Evolutionary conservation across 352 stramenopile species (phyloP).

Genomic region (Globisporangium apiculatum): DNA sequence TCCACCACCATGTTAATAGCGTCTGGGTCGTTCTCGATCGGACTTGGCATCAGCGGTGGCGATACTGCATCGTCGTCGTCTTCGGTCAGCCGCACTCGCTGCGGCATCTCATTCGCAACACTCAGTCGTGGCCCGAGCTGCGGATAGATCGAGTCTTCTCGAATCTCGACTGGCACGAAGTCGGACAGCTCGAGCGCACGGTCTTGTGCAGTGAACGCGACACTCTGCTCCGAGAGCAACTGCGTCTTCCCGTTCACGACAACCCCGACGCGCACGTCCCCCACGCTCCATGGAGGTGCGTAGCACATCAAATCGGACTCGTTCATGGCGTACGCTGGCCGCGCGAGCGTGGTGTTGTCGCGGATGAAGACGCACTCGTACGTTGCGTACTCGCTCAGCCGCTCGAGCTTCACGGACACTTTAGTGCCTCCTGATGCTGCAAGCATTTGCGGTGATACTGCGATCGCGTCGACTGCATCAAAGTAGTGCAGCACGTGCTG

Average conservation of each 20-base stretch:
- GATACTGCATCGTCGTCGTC: neutral
- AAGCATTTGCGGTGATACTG: slow-evolving; percentile 18
- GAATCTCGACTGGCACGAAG: neutral
- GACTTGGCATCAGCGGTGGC: neutral
- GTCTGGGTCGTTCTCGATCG: neutral
- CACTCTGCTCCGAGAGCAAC: slow-evolving; percentile 10
- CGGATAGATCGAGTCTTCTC: neutral
- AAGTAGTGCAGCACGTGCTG: slow-evolving; percentile 24
- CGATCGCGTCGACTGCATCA: slow-evolving; percentile 16
- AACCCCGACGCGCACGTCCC: slow-evolving; percentile 19
- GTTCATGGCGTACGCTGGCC: slow-evolving; percentile 19
- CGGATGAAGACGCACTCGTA: slow-evolving; percentile 36
- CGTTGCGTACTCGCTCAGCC: slow-evolving; percentile 2
- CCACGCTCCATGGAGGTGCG: slow-evolving; percentile 21
- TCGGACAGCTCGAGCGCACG: neutral
- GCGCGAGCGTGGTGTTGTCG: slow-evolving; percentile 4
- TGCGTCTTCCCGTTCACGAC: slow-evolving; percentile 15
- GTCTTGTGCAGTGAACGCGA: slow-evolving; percentile 21
- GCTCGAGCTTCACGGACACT: slow-evolving; percentile 18
- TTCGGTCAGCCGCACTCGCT: neutral
- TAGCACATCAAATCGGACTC: slow-evolving; percentile 19
- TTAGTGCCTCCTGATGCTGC: slow-evolving; percentile 20
- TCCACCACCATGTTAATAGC: neutral
- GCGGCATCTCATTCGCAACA: neutral
- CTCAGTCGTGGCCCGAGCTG: neutral